Base-by-base conservation (phyloP, 129 eudicot species). In the Heracleum sosnowskyi region DNA sequence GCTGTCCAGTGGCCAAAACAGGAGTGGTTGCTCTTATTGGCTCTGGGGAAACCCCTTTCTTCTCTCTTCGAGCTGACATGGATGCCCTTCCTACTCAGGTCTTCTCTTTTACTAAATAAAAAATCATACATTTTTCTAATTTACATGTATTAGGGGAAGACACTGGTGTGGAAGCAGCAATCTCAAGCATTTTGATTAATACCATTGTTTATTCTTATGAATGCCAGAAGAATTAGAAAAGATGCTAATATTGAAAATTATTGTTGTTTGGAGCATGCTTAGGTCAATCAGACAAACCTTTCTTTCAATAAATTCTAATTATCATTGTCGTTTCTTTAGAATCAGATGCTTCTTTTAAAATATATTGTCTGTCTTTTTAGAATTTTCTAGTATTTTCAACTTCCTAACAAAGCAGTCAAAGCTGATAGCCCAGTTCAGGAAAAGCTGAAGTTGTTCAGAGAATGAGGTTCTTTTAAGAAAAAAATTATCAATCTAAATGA, bases 71-170 rank as follows among this genome's bases (percentile, higher is more conserved):
- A 60, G 90, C 93, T 4, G 90, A 89, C 80, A 89, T 89, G 93
- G 93, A 89, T 77, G 91, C 89, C 46, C 93, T 89, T 34, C 87
- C 93, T 62, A 83, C 86, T 78, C 93, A 89, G 89, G 93, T 88
- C 5, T 36, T 60, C 33, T 60, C 26, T 26, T 26, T 26, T 60
- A n/a, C 16, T n/a, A 0, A 10, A 60, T 9, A 60, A 9, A n/a
- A 9, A n/a, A n/a, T 13, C 64, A 26, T 9, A 60, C 10, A 24
- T 24, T 8, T 8, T 24, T 11, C 1, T n/a, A 10, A 60, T n/a
- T n/a, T 26, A 26, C 68, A 10, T 26, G 68, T n/a, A n/a, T 9
- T 2, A 60, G 68, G 68, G 68, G 33, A 60, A 60, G 16, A 60
- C 31, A 60, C 68, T 26, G 33, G 33, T 11, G 11, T 57, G 64